Evolutionary conservation across 1,139 yeast species (phyloP).

Genomic region (Geotrichum cucujoidarum): DNA sequence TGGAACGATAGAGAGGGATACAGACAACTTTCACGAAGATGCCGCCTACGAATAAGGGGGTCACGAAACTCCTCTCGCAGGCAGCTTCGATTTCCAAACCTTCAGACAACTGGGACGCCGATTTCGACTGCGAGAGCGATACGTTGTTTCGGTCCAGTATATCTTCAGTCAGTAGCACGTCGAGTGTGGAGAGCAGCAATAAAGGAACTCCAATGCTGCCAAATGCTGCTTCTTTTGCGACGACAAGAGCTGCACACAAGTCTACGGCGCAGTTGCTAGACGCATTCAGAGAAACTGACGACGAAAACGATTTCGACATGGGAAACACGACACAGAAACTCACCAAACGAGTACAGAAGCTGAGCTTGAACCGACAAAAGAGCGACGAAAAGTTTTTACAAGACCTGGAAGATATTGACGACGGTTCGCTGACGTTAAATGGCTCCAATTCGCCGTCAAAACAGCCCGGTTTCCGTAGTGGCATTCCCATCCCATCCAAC

Average conservation of each 20-base stretch:
- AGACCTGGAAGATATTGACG: constrained; percentile 6
- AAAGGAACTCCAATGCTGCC: not conserved
- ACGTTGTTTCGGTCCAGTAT: constrained; percentile 16
- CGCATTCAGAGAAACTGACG: constrained; percentile 17
- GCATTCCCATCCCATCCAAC: not conserved
- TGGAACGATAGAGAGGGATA: no score
- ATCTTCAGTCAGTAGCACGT: constrained; percentile 7
- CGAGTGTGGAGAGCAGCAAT: not conserved
- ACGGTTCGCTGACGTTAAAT: not conserved
- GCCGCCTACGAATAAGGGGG: constrained; percentile 6
- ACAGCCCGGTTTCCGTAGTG: not conserved
- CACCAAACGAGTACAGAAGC: not conserved
- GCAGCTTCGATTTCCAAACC: constrained; percentile 7
- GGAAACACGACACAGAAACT: constrained; percentile 3
- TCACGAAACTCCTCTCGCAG: constrained; percentile 9
- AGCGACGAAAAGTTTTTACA: not conserved
- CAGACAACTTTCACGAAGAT: not conserved
- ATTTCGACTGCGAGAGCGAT: constrained; percentile 18
- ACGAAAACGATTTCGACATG: constrained; percentile 9
- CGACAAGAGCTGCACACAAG: constrained; percentile 5
- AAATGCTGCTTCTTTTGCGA: not conserved
- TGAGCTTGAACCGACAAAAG: not conserved
- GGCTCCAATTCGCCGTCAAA: not conserved
- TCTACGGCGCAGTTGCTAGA: constrained; percentile 14
- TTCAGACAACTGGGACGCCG: constrained; percentile 19